Percentiles rank a stretch among this genome's conserved stretches.
Evolutionary conservation across 2,329 filamentous ascomycete genomes (phyloP).

Genomic region (Leptographium procerum): DNA sequence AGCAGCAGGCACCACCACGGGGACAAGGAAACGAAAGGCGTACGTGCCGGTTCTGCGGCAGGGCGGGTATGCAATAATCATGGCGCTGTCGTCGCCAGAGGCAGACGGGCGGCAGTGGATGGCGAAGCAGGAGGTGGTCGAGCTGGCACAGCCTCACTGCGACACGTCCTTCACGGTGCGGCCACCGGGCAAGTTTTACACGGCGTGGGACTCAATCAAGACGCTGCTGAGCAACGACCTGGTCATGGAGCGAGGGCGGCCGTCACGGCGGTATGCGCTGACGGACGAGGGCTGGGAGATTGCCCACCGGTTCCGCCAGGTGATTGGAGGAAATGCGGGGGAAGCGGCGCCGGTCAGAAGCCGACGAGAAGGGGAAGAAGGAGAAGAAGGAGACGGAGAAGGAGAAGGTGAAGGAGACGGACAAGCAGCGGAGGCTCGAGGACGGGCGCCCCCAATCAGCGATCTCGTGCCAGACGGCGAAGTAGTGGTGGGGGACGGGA

Average conservation of each 20-base stretch:
- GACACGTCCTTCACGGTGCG: constrained; percentile 60
- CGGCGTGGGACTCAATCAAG: constrained; percentile 76
- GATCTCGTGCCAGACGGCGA: constrained; percentile 7
- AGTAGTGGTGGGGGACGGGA: neutral
- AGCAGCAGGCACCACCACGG: neutral
- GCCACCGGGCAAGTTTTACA: constrained; percentile 60
- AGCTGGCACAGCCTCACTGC: constrained; percentile 58
- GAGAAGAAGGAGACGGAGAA: neutral
- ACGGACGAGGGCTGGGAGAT: constrained; percentile 73
- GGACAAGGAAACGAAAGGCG: constrained; percentile 42
- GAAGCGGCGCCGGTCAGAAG: neutral
- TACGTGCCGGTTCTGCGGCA: constrained; percentile 66
- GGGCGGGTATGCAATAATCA: constrained; percentile 60
- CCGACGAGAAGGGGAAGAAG: neutral
- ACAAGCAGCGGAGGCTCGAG: neutral
- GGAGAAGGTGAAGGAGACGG: neutral
- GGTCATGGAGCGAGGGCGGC: constrained; percentile 59
- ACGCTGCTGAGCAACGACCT: constrained; percentile 62
- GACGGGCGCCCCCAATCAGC: neutral
- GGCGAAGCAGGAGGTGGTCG: constrained; percentile 57
- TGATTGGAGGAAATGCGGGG: constrained; percentile 3
- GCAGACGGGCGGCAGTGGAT: constrained; percentile 45
- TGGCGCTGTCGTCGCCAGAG: constrained; percentile 51
- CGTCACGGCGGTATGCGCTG: constrained; percentile 54
- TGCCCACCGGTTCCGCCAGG: constrained; percentile 50